These are phyloP conservation scores for Plasmodium sp. DNA, from an alignment of 169 alveolate genomes.

Conservation along the genomic window DNA sequence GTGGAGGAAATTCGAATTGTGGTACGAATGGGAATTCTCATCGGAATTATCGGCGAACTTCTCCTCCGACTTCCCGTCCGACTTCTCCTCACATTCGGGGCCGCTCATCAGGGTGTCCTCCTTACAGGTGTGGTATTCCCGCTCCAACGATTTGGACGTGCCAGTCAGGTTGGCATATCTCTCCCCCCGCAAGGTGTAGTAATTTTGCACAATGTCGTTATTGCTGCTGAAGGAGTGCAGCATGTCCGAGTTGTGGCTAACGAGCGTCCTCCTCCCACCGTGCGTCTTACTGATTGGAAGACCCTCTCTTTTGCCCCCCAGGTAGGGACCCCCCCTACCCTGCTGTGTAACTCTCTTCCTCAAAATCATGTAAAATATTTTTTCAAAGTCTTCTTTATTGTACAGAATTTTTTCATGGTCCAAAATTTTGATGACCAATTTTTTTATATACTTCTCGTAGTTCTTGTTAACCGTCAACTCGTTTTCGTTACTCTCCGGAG, in stretches of 20 bases:
- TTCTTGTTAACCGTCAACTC: slow-evolving; percentile 3
- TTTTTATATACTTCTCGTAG: slow-evolving; percentile 66
- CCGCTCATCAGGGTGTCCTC: background rate
- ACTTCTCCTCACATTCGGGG: background rate
- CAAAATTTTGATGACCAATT: slow-evolving; percentile 36
- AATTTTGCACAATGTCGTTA: slow-evolving; percentile 3
- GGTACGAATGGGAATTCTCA: background rate
- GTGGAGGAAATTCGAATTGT: background rate
- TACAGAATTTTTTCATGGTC: slow-evolving; percentile 56
- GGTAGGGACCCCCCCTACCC: background rate
- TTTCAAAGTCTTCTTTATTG: slow-evolving; percentile 64
- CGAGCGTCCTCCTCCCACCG: background rate
- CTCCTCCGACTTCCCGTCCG: too few relatives aligned
- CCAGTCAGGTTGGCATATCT: background rate
- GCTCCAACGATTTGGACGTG: background rate
- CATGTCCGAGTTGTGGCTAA: slow-evolving; percentile 13
- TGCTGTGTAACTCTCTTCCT: slow-evolving; percentile 3
- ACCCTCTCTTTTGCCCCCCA: background rate
- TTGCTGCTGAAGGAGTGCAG: slow-evolving; percentile 2
- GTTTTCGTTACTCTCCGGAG: background rate
- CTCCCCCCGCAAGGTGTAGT: background rate
- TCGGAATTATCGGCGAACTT: background rate
- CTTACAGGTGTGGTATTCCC: slow-evolving; percentile 5
- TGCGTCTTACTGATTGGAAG: background rate
- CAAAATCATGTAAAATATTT: slow-evolving; percentile 58